Evolutionary conservation across 2,329 filamentous ascomycete species (phyloP).

Genomic region (Beauveria varroae): DNA sequence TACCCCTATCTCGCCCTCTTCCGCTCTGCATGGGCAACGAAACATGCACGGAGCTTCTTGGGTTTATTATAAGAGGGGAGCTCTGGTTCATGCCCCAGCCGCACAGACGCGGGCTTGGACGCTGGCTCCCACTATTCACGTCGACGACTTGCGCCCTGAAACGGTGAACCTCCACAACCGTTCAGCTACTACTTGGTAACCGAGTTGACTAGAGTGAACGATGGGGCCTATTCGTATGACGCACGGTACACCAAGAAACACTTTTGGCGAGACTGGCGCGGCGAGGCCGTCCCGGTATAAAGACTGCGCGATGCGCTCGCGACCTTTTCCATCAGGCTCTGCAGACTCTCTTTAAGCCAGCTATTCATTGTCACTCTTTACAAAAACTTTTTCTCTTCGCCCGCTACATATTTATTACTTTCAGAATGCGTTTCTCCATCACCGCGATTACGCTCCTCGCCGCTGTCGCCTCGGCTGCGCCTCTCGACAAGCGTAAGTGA

Average conservation of each 20-base stretch:
- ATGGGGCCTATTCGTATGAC: neutral
- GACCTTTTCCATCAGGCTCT: no score
- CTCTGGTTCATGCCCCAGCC: neutral
- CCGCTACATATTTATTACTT: neutral
- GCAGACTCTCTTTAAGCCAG: neutral
- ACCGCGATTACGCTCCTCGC: neutral
- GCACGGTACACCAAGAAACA: neutral
- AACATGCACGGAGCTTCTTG: neutral
- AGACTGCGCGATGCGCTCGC: neutral
- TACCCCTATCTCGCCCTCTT: neutral
- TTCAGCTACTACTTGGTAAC: neutral
- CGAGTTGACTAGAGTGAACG: neutral
- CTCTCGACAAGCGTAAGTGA: constrained; percentile 4
- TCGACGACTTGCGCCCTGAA: neutral
- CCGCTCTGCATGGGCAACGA: neutral
- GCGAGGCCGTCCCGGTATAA: neutral
- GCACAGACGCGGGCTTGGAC: constrained; percentile 7
- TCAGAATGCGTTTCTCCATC: constrained; percentile 2
- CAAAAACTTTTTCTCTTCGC: neutral
- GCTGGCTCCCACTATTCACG: neutral
- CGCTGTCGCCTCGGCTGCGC: neutral
- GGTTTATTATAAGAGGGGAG: neutral
- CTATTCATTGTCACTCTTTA: neutral
- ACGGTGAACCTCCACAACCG: neutral
- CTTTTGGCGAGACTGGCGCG: neutral